phyloP scores from a whole-genome alignment of 441 rosid species.

The Aquilaria agallochum region DNA sequence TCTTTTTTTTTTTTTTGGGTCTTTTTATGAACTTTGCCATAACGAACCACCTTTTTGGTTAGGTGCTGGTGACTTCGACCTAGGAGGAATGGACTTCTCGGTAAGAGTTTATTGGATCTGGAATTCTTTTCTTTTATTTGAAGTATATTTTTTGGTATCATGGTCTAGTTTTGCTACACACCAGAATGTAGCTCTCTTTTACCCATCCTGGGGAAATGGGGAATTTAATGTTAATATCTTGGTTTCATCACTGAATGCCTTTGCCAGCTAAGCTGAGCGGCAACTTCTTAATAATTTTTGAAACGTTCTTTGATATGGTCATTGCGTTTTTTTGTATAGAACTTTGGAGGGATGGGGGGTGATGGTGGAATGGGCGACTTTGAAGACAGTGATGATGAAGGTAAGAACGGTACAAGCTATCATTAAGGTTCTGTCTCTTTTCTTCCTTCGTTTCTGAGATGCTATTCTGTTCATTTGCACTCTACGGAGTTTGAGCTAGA shows the following conservation, averaged over 20 bases:
- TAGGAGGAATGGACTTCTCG: conserved; percentile 86
- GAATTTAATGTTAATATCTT: no score
- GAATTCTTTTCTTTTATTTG: neutral
- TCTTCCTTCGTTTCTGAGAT: neutral
- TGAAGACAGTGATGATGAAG: conserved; percentile 88
- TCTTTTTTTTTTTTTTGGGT: neutral
- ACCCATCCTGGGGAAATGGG: no score
- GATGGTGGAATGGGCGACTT: conserved; percentile 52
- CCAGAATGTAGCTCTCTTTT: no score
- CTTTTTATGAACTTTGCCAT: neutral
- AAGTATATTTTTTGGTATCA: neutral
- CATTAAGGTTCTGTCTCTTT: neutral
- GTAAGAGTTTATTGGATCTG: conserved; percentile 24
- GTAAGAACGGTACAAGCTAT: conserved; percentile 25
- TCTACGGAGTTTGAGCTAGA: no score
- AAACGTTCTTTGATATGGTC: neutral
- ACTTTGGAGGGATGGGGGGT: conserved; percentile 31
- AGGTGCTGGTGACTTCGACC: conserved; percentile 61
- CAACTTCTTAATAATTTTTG: neutral
- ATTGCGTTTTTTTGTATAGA: conserved; percentile 28
- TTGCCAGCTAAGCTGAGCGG: no score
- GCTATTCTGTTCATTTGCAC: no score
- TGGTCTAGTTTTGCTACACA: neutral
- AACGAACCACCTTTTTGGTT: conserved; percentile 2
- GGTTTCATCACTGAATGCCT: no score